Percentiles rank a stretch among this genome's conserved stretches.
phyloP scores from a whole-genome alignment of 1,284 basidiomycete species.

The Ceratobasidium sp. region DNA sequence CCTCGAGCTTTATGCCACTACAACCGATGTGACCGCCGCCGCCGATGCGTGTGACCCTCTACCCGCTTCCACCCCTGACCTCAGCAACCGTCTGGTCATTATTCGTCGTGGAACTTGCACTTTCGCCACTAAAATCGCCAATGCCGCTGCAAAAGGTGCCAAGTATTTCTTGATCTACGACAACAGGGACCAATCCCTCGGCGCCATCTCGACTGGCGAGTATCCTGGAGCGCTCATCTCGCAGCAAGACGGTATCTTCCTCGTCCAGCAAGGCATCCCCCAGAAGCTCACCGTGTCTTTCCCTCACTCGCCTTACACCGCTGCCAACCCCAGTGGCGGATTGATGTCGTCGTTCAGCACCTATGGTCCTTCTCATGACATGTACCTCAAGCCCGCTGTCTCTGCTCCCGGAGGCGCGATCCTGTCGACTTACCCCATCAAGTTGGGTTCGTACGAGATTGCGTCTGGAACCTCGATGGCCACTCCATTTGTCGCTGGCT shows the following conservation, averaged over 20 bases:
- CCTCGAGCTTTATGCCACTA: conserved; percentile 44
- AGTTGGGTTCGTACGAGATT: conserved; percentile 53
- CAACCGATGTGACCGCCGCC: conserved; percentile 45
- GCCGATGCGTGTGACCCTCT: conserved; percentile 64
- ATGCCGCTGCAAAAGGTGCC: conserved; percentile 60
- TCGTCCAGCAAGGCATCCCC: conserved; percentile 54
- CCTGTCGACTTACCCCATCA: conserved; percentile 60
- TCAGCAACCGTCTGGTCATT: conserved; percentile 57
- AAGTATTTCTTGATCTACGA: conserved; percentile 59
- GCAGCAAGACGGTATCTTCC: conserved; percentile 44
- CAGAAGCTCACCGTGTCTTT: conserved; percentile 58
- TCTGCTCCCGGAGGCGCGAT: conserved; percentile 69
- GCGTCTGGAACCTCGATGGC: conserved; percentile 55
- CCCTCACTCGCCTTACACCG: conserved; percentile 51
- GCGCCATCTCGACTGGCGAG: conserved; percentile 23
- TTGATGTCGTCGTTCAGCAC: conserved; percentile 61
- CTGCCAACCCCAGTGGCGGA: conserved; percentile 58
- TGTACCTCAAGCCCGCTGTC: conserved; percentile 63
- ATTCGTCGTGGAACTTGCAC: conserved; percentile 61
- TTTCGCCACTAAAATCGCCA: conserved; percentile 57
- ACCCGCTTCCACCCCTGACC: conserved; percentile 59
- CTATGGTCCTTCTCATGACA: conserved; percentile 66
- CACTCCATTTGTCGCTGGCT: conserved; percentile 65
- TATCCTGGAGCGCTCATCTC: conserved; percentile 40
- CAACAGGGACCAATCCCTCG: conserved; percentile 29